phyloP scores from a whole-genome alignment of 495 filamentous ascomycete species.

The Lophiostoma macrostomum region DNA sequence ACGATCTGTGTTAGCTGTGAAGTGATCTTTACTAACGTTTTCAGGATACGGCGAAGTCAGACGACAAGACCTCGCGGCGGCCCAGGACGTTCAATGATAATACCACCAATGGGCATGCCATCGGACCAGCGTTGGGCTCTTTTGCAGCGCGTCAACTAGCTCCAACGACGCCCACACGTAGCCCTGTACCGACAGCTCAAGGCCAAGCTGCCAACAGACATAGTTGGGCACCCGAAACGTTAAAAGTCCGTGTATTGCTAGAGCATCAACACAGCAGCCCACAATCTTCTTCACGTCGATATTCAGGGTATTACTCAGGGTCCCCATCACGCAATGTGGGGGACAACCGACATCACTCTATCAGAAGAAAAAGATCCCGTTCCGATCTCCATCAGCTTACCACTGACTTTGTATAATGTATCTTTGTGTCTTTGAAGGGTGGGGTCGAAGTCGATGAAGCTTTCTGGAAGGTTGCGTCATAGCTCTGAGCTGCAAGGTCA shows the following conservation, averaged over 20 bases:
- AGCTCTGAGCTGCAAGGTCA: too few species aligned
- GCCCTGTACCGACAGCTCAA: background rate
- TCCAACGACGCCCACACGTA: constrained; percentile 2
- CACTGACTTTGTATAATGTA: too few species aligned
- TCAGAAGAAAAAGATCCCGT: constrained; percentile 22
- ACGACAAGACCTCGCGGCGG: background rate
- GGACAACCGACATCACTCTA: constrained; percentile 6
- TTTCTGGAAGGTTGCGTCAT: too few species aligned
- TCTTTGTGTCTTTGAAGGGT: too few species aligned
- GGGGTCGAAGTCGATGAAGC: too few species aligned
- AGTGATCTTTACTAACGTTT: background rate
- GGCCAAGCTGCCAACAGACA: background rate
- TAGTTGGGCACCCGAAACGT: constrained; percentile 26
- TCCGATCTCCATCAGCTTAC: constrained; percentile 26
- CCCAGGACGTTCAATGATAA: constrained; percentile 2
- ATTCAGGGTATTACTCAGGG: constrained; percentile 27
- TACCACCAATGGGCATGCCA: background rate
- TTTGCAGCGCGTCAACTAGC: too few species aligned
- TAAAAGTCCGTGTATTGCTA: constrained; percentile 30
- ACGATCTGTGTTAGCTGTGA: too few species aligned
- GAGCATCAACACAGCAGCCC: constrained; percentile 18
- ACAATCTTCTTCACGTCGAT: constrained; percentile 12
- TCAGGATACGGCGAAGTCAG: background rate
- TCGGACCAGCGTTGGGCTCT: background rate
- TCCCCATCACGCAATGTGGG: constrained; percentile 11